These are phyloP conservation scores for Fagopyrum esculentum DNA, from an alignment of 148 eudicot genomes.

Conservation along the genomic window DNA sequence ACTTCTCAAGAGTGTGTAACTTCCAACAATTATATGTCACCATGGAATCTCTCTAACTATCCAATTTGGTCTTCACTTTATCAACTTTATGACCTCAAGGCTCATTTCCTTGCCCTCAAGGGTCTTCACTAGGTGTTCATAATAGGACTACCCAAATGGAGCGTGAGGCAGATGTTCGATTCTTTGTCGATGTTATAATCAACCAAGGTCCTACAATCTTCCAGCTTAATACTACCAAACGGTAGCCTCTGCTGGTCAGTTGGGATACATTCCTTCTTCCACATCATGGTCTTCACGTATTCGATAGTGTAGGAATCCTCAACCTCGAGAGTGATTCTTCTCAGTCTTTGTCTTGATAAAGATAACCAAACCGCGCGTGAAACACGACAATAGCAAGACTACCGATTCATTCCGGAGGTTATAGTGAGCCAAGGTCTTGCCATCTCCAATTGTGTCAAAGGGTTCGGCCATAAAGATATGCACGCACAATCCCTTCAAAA, in stretches of 20 bases:
- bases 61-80: too few species aligned
- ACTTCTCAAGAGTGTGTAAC: too few species aligned
- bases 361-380: not conserved
- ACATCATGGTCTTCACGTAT: not conserved
- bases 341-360: not conserved
- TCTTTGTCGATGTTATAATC: not conserved
- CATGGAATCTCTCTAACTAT: too few species aligned
- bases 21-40: too few species aligned
- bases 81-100: not conserved
- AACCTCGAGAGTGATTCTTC: not conserved
- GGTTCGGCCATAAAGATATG: too few species aligned
- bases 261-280: not conserved
- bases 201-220: not conserved
- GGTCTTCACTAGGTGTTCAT: not conserved
- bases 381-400: not conserved
- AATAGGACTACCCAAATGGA: not conserved
- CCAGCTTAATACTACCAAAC: not conserved
- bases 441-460: not conserved
- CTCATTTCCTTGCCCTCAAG: not conserved
- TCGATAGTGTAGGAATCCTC: not conserved
- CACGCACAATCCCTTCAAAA: too few species aligned
- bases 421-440: not conserved
- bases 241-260: not conserved
- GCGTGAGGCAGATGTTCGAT: not conserved
- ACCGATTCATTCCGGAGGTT: not conserved